A percentile compares a stretch with the other conserved stretches of the same genome.
These are phyloP conservation scores for Stenogyne calaminthoides DNA, from an alignment of 305 asterid genomes.

Conservation along the genomic window DNA sequence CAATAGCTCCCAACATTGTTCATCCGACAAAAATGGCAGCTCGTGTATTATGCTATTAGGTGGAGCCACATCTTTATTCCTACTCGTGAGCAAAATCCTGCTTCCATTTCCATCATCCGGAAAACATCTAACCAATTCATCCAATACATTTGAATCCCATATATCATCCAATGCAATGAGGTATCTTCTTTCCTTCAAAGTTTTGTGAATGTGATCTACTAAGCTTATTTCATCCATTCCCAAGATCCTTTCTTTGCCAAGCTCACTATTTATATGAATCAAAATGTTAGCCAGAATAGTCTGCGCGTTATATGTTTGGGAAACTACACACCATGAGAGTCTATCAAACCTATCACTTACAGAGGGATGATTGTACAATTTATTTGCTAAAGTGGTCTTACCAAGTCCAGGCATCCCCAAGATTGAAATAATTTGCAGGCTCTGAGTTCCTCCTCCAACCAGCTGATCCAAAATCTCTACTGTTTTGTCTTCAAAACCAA, in stretches of 20 bases:
- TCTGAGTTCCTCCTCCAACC: background rate
- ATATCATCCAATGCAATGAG: constrained; percentile 30
- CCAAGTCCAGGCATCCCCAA: constrained; percentile 28
- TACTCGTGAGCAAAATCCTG: constrained; percentile 21
- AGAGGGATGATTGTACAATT: constrained; percentile 7
- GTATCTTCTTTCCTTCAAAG: constrained; percentile 20
- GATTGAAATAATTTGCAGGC: constrained; percentile 1
- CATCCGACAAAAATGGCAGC: background rate
- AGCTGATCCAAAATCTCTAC: constrained; percentile 5
- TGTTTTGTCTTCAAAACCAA: constrained; percentile 27
- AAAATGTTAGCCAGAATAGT: background rate
- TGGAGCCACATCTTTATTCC: background rate
- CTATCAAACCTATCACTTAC: background rate
- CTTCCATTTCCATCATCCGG: constrained; percentile 31
- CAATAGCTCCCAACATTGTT: constrained; percentile 27
- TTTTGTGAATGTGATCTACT: background rate
- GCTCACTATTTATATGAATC: background rate
- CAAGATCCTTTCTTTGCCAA: background rate
- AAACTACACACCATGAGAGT: background rate
- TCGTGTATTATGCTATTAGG: background rate
- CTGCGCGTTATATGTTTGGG: constrained; percentile 2
- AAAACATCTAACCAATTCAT: constrained; percentile 8
- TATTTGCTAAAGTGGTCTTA: constrained; percentile 26
- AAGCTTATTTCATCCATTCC: too few species aligned
- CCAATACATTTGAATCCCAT: constrained; percentile 7